These are phyloP conservation scores for Brassica hybrid DNA, from an alignment of 441 rosid species.

Conservation along the genomic window DNA sequence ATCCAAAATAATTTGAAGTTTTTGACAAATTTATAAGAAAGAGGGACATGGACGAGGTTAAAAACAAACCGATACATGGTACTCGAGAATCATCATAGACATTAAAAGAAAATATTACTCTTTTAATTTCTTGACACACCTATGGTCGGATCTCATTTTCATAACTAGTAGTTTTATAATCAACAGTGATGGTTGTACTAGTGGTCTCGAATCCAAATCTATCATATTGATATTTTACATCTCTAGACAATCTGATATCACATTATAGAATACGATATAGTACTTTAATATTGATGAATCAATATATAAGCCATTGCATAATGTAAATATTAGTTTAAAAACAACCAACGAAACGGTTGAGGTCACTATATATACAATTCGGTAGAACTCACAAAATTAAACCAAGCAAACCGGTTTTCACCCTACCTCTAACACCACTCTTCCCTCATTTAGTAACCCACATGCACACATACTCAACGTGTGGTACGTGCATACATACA, in stretches of 20 bases:
- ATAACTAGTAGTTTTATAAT: neutral
- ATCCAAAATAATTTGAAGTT: neutral
- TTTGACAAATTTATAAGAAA: neutral
- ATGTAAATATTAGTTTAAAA: neutral
- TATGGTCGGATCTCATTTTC: neutral
- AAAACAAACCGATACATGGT: neutral
- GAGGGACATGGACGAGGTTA: neutral
- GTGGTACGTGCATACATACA: slow-evolving; percentile 20
- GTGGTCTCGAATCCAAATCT: slow-evolving; percentile 2
- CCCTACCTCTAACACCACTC: slow-evolving; percentile 6
- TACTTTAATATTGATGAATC: neutral
- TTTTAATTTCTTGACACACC: neutral
- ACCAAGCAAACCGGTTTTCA: neutral
- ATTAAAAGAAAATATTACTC: neutral
- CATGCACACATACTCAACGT: neutral
- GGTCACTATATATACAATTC: slow-evolving; percentile 23
- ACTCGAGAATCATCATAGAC: neutral
- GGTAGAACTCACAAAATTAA: slow-evolving; percentile 21
- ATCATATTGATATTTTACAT: neutral
- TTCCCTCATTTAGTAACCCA: slow-evolving; percentile 15
- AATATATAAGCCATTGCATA: neutral
- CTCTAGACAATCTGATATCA: slow-evolving; percentile 5
- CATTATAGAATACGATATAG: neutral
- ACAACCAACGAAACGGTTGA: neutral
- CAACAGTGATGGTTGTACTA: neutral